Evolutionary conservation across 2,329 filamentous ascomycete genomes (phyloP), one percentile per base, ranked within the genome.

Genomic region (Neonectria punicea): DNA sequence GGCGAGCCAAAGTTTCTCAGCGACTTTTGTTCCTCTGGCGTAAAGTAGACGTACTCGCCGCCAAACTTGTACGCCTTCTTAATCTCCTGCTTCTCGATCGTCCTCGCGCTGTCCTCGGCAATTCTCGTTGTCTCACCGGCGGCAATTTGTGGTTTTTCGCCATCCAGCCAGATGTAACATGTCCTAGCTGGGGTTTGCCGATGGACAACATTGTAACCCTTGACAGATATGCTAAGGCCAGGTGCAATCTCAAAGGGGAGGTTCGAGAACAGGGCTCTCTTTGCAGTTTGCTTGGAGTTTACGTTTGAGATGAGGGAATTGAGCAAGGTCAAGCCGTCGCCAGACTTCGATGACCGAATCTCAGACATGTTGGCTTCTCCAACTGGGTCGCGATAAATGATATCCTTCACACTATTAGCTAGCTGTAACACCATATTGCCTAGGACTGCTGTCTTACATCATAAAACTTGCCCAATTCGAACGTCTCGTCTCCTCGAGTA

Each of bases 61-160:
- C 95, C 96, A 75, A 98, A 98, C 73, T 96, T 98, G 84, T 96
- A 99, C 0, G 95, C 96, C 79, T 96, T 98, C 64, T 92, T 92
- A 20, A 97, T 87, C 73, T 98, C 94, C 3, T 81, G 82, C 71
- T 94, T 94, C 67, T 97, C 91, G 1, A 98, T 89, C 0, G 89
- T 88, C 41, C 90, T 86, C 2, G 91, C 88, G 18, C 90, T 94
- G 71, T 97, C 93, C 66, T 93, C 92, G 4, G 93, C 91, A 60
- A 94, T 86, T 61, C 90, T 88, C 1, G 89, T 90, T 0, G 93
- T 96, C 72, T 91, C 87, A 1, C 92, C 89, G 13, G 87, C 84
- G 1, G 89, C 94, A 61, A 98, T 91, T 75, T 97, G 92, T 0
- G 93, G 87, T 68, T 89, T 90, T 74, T 98, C 94, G n/a, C 92